Conservation (phyloP, 352 stramenopile genomes). For the Aphanomyces invadans region DNA sequence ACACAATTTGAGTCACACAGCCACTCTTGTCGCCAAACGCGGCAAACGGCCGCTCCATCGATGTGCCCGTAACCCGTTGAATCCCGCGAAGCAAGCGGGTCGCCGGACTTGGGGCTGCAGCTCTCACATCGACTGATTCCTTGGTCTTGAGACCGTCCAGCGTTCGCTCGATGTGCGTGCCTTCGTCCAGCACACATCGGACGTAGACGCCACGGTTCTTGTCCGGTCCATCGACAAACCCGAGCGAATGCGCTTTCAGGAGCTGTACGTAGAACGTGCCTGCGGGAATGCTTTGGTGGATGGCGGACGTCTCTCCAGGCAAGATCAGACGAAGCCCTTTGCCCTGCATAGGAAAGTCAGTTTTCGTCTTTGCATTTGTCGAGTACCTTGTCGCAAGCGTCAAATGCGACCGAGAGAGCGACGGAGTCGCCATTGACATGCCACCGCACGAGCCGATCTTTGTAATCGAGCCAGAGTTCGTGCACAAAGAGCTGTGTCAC, state of each 20-base stretch:
- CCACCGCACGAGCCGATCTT: constrained; percentile 73
- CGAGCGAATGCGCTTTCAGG: constrained; percentile 57
- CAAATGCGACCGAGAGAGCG: constrained; percentile 70
- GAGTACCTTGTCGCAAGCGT: constrained; percentile 33
- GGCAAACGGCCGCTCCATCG: constrained; percentile 58
- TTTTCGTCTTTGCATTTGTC: too few species aligned
- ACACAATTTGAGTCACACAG: constrained; percentile 59
- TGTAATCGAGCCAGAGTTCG: constrained; percentile 79
- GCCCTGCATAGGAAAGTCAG: constrained; percentile 32
- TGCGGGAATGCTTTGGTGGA: constrained; percentile 59
- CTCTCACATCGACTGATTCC: constrained; percentile 26
- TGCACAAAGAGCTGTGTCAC: constrained; percentile 82
- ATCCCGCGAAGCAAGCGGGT: constrained; percentile 67
- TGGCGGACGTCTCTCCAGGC: constrained; percentile 61
- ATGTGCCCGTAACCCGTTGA: constrained; percentile 62
- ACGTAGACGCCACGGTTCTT: constrained; percentile 41
- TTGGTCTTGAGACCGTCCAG: constrained; percentile 48
- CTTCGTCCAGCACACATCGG: constrained; percentile 67
- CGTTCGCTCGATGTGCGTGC: constrained; percentile 62
- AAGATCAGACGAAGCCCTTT: constrained; percentile 75
- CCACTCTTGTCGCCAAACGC: constrained; percentile 62
- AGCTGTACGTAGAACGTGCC: constrained; percentile 81
- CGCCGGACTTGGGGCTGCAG: constrained; percentile 33
- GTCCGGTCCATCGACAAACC: constrained; percentile 30
- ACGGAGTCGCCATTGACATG: constrained; percentile 78